Conservation (phyloP, 1,139 yeast species). For the Saccharomyces pastorianus region DNA sequence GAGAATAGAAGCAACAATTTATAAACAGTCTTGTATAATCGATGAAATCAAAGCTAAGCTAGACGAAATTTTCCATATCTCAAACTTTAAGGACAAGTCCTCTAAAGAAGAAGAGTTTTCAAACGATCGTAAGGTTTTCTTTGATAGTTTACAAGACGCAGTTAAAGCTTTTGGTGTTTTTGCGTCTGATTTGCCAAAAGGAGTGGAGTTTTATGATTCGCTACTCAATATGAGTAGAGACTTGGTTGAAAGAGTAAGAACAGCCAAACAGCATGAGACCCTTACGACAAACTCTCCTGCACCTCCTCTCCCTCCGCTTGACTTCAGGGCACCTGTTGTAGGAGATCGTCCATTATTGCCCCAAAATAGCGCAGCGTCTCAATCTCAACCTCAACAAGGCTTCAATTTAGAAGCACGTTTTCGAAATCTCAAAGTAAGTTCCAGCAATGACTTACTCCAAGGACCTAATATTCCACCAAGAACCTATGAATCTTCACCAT, state of each 20-base stretch:
- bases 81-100: constrained; percentile 34
- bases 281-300: constrained; percentile 2
- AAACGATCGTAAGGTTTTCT: constrained; percentile 34
- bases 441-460: background rate
- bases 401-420: background rate
- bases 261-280: constrained; percentile 23
- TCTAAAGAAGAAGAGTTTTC: constrained; percentile 34
- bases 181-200: constrained; percentile 51
- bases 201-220: constrained; percentile 54
- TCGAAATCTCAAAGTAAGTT: background rate
- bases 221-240: constrained; percentile 39
- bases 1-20: constrained; percentile 60
- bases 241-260: constrained; percentile 33
- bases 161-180: constrained; percentile 50
- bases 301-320: constrained; percentile 1
- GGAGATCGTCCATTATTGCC: constrained; percentile 9
- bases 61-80: constrained; percentile 44
- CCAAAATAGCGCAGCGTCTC: constrained; percentile 5
- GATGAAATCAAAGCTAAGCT: constrained; percentile 51
- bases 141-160: constrained; percentile 43
- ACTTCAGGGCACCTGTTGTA: background rate
- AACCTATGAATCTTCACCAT: background rate
- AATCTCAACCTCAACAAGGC: background rate
- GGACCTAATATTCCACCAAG: constrained; percentile 4
- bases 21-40: constrained; percentile 52